Percentiles rank a stretch among this genome's conserved stretches.
These are phyloP conservation scores for Fraxinus quadrangulata DNA, from an alignment of 257 asterid genomes.

Conservation along the genomic window DNA sequence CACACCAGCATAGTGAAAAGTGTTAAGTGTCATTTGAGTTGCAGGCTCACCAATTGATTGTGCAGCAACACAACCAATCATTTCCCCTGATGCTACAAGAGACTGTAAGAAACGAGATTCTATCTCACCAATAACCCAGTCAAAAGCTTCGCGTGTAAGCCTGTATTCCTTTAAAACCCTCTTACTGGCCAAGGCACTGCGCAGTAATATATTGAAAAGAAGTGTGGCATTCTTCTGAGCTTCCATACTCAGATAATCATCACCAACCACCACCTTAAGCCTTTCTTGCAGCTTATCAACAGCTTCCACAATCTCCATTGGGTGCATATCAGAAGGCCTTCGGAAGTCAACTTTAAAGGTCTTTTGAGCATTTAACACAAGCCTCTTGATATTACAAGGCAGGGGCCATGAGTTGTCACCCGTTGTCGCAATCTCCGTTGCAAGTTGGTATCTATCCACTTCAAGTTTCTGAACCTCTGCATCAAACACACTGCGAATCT, in stretches of 20 bases:
- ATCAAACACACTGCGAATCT: conserved; percentile 94
- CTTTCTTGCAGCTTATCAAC: conserved; percentile 96
- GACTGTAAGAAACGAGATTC: conserved; percentile 98
- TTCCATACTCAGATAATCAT: conserved; percentile 93
- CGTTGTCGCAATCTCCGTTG: conserved; percentile 87
- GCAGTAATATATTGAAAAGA: conserved; percentile 91
- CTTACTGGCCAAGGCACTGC: conserved; percentile 95
- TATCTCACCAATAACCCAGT: conserved; percentile 97
- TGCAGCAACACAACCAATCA: conserved; percentile 99
- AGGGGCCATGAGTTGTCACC: conserved; percentile 95
- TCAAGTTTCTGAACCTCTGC: conserved; percentile 96
- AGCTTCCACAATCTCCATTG: conserved; percentile 98
- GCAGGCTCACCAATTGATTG: conserved; percentile 99
- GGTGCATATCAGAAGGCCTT: conserved; percentile 95
- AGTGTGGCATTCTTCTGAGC: conserved; percentile 99
- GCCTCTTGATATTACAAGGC: conserved; percentile 92
- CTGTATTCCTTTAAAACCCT: conserved; percentile 92
- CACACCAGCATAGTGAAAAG: conserved; percentile 99
- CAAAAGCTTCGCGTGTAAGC: conserved; percentile 92
- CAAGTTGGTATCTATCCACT: conserved; percentile 87
- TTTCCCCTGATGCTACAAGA: conserved; percentile 97
- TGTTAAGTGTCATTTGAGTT: conserved; percentile 97
- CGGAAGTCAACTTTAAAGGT: conserved; percentile 93
- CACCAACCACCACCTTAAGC: conserved; percentile 97
- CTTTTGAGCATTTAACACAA: conserved; percentile 85